Base-by-base conservation (phyloP, 805 yeast species). In the Candida coquimbonensis region DNA sequence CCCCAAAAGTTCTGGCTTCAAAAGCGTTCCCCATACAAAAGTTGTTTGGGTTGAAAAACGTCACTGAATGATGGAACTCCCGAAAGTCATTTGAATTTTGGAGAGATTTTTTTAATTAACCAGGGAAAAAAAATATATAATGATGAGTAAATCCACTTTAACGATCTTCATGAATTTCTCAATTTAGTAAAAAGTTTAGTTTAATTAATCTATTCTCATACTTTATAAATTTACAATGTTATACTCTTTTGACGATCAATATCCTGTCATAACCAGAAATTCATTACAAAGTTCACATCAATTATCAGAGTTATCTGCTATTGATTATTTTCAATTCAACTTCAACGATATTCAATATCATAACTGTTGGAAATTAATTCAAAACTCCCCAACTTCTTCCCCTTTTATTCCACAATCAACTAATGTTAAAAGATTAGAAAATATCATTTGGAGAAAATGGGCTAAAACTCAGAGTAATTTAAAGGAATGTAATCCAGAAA, bases 391-490 rank as follows among this genome's bases (percentile, higher is more conserved):
- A 47, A 55, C 53, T 40, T 55, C 49, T 14, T 37, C 53, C 1
- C 62, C 40, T 39, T 66, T 44, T 45, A 70, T 54, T 55, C 72
- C 51, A 45, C 59, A 32, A 58, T 66, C 53, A 53, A 66, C 57
- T 51, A 66, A 68, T 45, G 51, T 67, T 33, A 50, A 60, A 29
- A 66, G 95, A 40, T 68, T 86, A 39, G 90, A 86, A 59, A 86
- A 86, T 57, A 91, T 96, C 14, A 74, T 87, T 42, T 91, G 97
- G 97, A 75, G 98, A 60, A 88, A 96, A 17, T 91, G 97, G 97
- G 84, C 91, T 13, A 89, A 90, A 65, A 73, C 86, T 43, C 76
- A 83, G 53, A 74, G 77, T 52, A 71, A 78, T 26, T 65, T 81
- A 39, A 62, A 68, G 27, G 70, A 78, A 12, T 79, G 88, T 9